Percentiles rank a stretch among this genome's conserved stretches.
Conservation (phyloP, 257 asterid species). For the Gentiana dahurica region DNA sequence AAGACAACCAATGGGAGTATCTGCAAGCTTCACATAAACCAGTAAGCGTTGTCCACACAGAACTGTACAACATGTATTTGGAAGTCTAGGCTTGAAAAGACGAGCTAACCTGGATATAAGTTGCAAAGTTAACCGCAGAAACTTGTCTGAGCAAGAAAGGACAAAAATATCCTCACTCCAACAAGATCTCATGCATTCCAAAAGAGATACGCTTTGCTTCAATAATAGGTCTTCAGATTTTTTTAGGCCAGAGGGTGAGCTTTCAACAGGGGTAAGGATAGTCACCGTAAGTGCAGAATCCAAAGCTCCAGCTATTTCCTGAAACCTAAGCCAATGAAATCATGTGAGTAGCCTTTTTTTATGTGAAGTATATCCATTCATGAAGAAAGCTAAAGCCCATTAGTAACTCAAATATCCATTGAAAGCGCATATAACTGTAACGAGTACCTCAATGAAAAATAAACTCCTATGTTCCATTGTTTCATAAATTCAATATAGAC, state of each 20-base stretch:
- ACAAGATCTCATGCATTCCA: slow-evolving; percentile 86
- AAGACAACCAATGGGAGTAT: slow-evolving; percentile 77
- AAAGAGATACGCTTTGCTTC: slow-evolving; percentile 70
- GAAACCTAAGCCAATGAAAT: slow-evolving; percentile 61
- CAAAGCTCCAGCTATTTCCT: slow-evolving; percentile 95
- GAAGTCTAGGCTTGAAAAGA: slow-evolving; percentile 3
- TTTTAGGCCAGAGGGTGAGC: slow-evolving; percentile 27
- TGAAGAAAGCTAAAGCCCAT: too few relatives aligned
- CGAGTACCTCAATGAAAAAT: slow-evolving; percentile 72
- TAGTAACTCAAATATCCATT: not conserved
- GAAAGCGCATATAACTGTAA: not conserved
- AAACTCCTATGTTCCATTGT: slow-evolving; percentile 93
- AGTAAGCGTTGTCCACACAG: not conserved
- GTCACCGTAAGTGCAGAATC: slow-evolving; percentile 73
- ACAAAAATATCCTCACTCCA: slow-evolving; percentile 89
- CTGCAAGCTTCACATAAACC: slow-evolving; percentile 24
- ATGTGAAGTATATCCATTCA: not conserved
- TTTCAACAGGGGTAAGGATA: slow-evolving; percentile 42
- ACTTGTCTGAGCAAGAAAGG: slow-evolving; percentile 86
- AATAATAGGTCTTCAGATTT: slow-evolving; percentile 42
- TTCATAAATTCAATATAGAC: slow-evolving; percentile 80
- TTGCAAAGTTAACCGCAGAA: slow-evolving; percentile 86
- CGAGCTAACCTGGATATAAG: slow-evolving; percentile 74
- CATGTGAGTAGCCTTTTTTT: slow-evolving; percentile 15
- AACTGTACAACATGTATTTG: not conserved